Percentiles rank a stretch among this genome's conserved stretches.
Conservation (phyloP, 768 basidiomycete genomes). For the Lentinula lateritia region DNA sequence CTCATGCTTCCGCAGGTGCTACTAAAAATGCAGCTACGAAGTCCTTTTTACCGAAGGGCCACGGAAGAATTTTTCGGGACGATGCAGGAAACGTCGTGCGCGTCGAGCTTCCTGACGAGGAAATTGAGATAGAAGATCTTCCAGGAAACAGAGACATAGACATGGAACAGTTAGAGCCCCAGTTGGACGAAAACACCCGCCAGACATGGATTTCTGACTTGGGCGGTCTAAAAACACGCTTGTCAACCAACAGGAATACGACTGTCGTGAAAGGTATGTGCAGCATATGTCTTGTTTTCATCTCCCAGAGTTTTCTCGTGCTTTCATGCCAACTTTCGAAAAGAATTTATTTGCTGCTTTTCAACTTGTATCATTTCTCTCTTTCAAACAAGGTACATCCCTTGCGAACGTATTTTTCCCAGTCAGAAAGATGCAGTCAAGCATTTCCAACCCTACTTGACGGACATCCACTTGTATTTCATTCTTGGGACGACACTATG, state of each 20-base stretch:
- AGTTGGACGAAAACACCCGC: conserved; percentile 24
- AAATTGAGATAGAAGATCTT: conserved; percentile 28
- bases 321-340: not conserved
- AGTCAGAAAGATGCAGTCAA: too few species aligned
- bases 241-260: conserved; percentile 15
- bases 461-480: too few species aligned
- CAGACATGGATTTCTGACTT: conserved; percentile 35
- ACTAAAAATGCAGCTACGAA: not conserved
- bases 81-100: conserved; percentile 68
- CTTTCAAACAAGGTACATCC: not conserved
- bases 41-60: conserved; percentile 48
- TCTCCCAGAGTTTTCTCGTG: too few species aligned
- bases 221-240: conserved; percentile 20
- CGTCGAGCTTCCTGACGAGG: conserved; percentile 59
- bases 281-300: conserved; percentile 5
- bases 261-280: conserved; percentile 37
- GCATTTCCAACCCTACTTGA: too few species aligned
- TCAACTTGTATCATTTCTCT: too few species aligned
- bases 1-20: not conserved
- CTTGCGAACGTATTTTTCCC: not conserved
- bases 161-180: conserved; percentile 37
- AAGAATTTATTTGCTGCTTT: not conserved
- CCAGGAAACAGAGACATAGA: conserved; percentile 20
- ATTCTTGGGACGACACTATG: not conserved
- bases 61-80: conserved; percentile 81